phyloP scores from a whole-genome alignment of 208 protist genomes.

The Leishmania aethiopica region DNA sequence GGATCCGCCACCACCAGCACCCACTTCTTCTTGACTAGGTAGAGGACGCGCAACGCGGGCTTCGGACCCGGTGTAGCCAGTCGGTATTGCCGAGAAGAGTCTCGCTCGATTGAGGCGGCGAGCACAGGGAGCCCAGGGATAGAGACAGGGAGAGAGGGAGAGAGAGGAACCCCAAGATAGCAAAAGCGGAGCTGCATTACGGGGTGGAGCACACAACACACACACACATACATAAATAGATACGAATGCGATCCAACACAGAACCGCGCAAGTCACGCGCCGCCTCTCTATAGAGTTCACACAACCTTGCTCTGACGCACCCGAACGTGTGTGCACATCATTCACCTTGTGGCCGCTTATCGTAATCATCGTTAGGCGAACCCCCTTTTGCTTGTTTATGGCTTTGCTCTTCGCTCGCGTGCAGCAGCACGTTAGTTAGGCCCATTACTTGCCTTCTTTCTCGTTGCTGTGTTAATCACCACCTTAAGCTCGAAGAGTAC shows the following conservation, averaged over 20 bases:
- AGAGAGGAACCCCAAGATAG: not conserved
- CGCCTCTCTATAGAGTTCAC: not conserved
- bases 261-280: not conserved
- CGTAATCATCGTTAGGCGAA: no score
- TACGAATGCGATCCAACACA: not conserved
- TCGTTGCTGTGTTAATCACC: not conserved
- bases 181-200: not conserved
- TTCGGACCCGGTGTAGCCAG: constrained; percentile 57
- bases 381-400: not conserved
- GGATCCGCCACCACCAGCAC: constrained; percentile 75
- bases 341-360: not conserved
- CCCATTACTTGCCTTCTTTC: not conserved
- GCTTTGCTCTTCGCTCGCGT: not conserved
- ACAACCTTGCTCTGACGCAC: not conserved
- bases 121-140: not conserved
- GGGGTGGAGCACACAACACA: not conserved
- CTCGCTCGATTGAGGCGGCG: not conserved
- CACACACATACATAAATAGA: not conserved
- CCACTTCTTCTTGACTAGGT: constrained; percentile 67
- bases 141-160: not conserved
- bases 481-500: not conserved
- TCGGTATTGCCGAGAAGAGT: constrained; percentile 41
- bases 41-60: constrained; percentile 74
- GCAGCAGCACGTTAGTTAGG: not conserved
- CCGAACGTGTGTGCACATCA: not conserved